Conservation (phyloP, 2,329 filamentous ascomycete genomes). For the Penicillium sp. region DNA sequence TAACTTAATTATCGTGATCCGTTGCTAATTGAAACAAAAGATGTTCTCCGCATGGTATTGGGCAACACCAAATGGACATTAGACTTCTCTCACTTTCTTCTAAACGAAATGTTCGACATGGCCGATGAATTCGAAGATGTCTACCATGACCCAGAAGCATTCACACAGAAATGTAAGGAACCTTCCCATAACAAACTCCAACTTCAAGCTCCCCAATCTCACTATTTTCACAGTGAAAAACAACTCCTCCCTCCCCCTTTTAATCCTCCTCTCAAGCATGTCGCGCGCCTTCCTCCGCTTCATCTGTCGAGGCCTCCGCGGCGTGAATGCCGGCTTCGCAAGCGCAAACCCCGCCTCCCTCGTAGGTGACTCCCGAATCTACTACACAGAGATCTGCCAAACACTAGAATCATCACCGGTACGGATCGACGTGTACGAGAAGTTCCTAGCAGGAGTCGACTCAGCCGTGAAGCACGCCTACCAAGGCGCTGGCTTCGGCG, state of each 20-base stretch:
- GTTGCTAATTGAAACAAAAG: conserved; percentile 40
- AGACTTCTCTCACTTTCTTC: conserved; percentile 60
- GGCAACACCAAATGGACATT: conserved; percentile 78
- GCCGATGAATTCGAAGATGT: conserved; percentile 41
- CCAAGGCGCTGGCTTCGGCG: conserved; percentile 45
- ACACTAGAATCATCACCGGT: conserved; percentile 55
- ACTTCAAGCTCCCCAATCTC: conserved; percentile 5
- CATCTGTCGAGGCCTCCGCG: conserved; percentile 63
- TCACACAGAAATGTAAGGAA: conserved; percentile 37
- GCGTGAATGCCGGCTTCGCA: conserved; percentile 51
- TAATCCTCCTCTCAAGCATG: conserved; percentile 70
- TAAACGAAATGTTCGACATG: conserved; percentile 54
- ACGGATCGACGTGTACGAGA: conserved; percentile 62
- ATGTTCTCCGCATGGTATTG: conserved; percentile 69
- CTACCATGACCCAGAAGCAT: conserved; percentile 36
- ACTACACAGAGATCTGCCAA: conserved; percentile 56
- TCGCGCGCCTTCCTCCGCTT: conserved; percentile 71
- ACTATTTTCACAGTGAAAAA: conserved; percentile 32
- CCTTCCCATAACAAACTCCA: background rate
- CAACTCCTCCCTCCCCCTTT: conserved; percentile 42
- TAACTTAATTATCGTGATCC: background rate
- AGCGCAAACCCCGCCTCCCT: conserved; percentile 42
- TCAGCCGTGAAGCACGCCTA: conserved; percentile 63
- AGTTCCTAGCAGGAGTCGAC: conserved; percentile 64
- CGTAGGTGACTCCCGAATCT: conserved; percentile 39